Percentiles rank a stretch among this genome's conserved stretches.
phyloP scores from a whole-genome alignment of 2,329 filamentous ascomycete species.

The Trichoderma sp. region DNA sequence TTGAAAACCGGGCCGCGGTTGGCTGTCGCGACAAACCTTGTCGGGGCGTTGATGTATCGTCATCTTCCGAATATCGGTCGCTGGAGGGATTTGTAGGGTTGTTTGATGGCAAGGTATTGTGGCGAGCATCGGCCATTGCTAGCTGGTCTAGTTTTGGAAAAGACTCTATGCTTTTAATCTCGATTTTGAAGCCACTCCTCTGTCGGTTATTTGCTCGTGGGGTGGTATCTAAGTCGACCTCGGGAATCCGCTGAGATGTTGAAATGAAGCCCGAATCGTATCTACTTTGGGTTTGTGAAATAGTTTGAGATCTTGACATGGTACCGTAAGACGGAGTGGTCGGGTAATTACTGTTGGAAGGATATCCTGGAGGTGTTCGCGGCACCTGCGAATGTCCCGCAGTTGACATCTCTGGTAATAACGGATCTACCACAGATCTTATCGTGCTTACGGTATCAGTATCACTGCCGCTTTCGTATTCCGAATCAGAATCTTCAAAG shows the following conservation, averaged over 20 bases:
- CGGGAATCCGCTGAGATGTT: conserved; percentile 17
- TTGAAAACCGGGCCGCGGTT: conserved; percentile 63
- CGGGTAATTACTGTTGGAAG: conserved; percentile 17
- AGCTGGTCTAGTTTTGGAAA: conserved; percentile 26
- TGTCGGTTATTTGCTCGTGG: conserved; percentile 1
- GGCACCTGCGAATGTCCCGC: conserved; percentile 23
- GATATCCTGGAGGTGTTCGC: conserved; percentile 24
- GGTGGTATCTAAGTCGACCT: conserved; percentile 1
- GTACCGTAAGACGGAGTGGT: conserved; percentile 32
- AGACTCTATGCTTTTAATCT: conserved; percentile 21
- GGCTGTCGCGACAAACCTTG: conserved; percentile 52
- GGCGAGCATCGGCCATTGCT: conserved; percentile 17
- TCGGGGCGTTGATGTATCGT: conserved; percentile 32
- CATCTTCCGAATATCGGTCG: conserved; percentile 25
- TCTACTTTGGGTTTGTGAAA: background rate
- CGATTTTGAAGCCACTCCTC: conserved; percentile 7
- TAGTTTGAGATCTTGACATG: conserved; percentile 29
- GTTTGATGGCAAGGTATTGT: conserved; percentile 21
- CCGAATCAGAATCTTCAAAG: conserved; percentile 41
- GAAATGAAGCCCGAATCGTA: background rate
- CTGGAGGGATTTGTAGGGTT: conserved; percentile 27
- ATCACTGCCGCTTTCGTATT: conserved; percentile 34
- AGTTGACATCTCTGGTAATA: background rate
- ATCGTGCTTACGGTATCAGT: conserved; percentile 31
- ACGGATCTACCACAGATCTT: background rate